Percentiles rank a stretch among this genome's conserved stretches.
Evolutionary conservation across 2,329 filamentous ascomycete genomes (phyloP).

Genomic region (Trichophyton rubrum): DNA sequence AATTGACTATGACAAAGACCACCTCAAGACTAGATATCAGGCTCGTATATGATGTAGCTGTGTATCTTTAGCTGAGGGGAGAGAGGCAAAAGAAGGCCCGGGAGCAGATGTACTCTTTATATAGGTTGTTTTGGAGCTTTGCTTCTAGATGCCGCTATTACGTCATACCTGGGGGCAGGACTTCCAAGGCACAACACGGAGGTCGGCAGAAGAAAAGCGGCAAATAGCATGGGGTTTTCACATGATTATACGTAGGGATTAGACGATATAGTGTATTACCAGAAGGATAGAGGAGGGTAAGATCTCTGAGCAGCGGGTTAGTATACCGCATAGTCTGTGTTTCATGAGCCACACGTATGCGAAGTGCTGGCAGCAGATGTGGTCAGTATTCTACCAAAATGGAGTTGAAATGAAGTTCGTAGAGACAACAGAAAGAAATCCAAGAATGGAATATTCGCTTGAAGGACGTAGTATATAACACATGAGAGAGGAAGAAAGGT

Average conservation of each 20-base stretch:
- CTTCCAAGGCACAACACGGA: not conserved
- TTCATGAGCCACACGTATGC: too few relatives aligned
- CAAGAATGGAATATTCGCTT: constrained; percentile 3
- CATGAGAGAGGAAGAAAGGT: constrained; percentile 1
- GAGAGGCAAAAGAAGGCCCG: not conserved
- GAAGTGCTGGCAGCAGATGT: not conserved
- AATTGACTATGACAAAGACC: not conserved
- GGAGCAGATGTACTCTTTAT: not conserved
- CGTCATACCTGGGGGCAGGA: not conserved
- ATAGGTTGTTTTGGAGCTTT: not conserved
- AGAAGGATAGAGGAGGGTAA: not conserved
- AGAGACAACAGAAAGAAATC: not conserved
- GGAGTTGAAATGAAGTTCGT: not conserved
- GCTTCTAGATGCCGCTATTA: not conserved
- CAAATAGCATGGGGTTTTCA: not conserved
- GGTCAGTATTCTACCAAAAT: not conserved
- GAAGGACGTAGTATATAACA: constrained; percentile 2
- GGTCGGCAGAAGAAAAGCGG: not conserved
- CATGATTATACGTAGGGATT: not conserved
- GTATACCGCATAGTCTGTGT: not conserved
- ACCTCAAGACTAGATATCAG: not conserved
- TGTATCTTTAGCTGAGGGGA: not conserved
- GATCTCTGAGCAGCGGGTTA: not conserved
- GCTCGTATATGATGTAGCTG: not conserved
- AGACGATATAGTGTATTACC: not conserved